Base-by-base conservation (phyloP, 495 filamentous ascomycete genomes). In the Apodospora peruviana region DNA sequence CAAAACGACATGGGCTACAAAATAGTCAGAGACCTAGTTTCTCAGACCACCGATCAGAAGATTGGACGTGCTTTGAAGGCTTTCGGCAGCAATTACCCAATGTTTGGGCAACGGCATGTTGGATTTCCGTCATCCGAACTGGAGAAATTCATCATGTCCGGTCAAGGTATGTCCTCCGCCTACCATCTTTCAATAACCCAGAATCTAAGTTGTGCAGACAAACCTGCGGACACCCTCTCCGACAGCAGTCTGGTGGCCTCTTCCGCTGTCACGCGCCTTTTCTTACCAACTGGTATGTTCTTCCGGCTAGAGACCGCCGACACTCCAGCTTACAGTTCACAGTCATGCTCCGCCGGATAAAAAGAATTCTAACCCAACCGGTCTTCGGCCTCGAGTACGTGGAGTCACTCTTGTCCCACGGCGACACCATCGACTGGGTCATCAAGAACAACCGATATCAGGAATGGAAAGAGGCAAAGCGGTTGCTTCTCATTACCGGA, bases 361-460 rank as follows among this genome's bases (percentile, higher is more conserved):
- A 45, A 18, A 35, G 32, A 24, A 21, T 37, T 11, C 29, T 45
- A 18, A 45, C 43, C 4, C 43, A 45, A 14, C 43, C 43, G 2
- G 29, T 45, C 16, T 45, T 45, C 14, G 43, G 43, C 11, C 43
- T 36, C 22, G 43, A 45, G 14, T 45, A 45, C 18, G 43, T 45
- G 12, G 29, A 45, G 14, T 45, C 43, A 21, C 27, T 45, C 16
- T 18, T 45, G 2, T 21, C 43, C 27, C 43, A 45, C 14, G 43
- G 29, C n/a, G 17, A 35, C 12, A 21, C 17, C 14, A 17, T 19
- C 7, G 29, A 36, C n/a, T 45, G 43, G 43, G 29, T 45, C 16
- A 37, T 19, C 16, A 45, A 45, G 14, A 45, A 21, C n/a, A 17
- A 21, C 14, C 27, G 21, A n/a, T 45, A 45, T 16, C 8, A 14